Evolutionary conservation across 1,284 basidiomycete species (phyloP).

Genomic region (Peniophora sp.): DNA sequence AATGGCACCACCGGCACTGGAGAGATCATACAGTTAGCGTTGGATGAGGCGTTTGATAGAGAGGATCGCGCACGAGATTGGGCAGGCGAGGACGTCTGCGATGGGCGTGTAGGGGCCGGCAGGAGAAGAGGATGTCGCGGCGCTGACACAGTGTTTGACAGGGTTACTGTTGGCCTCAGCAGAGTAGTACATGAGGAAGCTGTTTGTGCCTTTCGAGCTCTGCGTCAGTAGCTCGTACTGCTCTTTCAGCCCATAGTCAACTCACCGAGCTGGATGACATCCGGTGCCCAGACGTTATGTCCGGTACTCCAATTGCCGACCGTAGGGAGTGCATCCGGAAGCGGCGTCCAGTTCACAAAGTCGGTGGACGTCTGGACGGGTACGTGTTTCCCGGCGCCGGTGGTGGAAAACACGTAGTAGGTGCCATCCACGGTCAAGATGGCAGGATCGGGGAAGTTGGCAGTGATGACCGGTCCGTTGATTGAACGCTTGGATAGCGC

Average conservation of each 20-base stretch:
- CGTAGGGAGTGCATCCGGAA: slow-evolving; percentile 11
- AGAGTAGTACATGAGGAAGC: slow-evolving; percentile 13
- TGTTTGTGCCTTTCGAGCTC: slow-evolving; percentile 5
- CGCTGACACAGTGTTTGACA: neutral
- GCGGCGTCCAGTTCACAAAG: slow-evolving; percentile 2
- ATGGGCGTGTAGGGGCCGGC: neutral
- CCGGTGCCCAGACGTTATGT: slow-evolving; percentile 11
- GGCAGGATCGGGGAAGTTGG: slow-evolving; percentile 14
- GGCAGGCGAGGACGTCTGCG: neutral
- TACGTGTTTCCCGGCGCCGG: slow-evolving; percentile 7
- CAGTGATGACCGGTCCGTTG: slow-evolving; percentile 11
- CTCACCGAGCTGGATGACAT: slow-evolving; percentile 10
- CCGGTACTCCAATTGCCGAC: slow-evolving; percentile 12
- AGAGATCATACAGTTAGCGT: neutral
- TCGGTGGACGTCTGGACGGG: slow-evolving; percentile 12
- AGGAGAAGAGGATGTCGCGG: neutral
- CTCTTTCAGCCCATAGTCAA: neutral
- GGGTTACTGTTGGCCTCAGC: slow-evolving; percentile 6
- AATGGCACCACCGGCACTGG: neutral
- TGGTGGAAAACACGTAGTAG: slow-evolving; percentile 6
- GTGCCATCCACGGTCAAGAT: slow-evolving; percentile 9
- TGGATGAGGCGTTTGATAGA: no score
- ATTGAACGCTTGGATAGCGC: slow-evolving; percentile 1
- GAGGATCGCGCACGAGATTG: neutral
- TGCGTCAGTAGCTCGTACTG: neutral